Percentiles rank a stretch among this genome's conserved stretches.
These are phyloP conservation scores for Lophiostoma macrostomum DNA, from an alignment of 495 filamentous ascomycete genomes.

Conservation along the genomic window DNA sequence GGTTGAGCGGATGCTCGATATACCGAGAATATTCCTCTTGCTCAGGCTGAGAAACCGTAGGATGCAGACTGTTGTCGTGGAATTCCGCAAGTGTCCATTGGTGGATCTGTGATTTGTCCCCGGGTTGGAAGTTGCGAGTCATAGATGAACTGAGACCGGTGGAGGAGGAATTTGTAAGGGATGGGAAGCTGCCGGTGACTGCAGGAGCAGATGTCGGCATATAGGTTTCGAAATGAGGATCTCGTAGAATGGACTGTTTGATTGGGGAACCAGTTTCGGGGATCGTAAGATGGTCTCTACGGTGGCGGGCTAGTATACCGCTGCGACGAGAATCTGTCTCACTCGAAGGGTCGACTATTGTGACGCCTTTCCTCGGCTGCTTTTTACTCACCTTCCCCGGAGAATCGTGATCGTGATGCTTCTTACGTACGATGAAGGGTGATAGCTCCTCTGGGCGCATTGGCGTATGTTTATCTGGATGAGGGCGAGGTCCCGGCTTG, in stretches of 20 bases:
- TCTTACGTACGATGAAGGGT: conserved; percentile 60
- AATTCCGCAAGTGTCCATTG: conserved; percentile 88
- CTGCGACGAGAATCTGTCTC: conserved; percentile 23
- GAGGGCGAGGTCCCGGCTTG: conserved; percentile 75
- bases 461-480: conserved; percentile 68
- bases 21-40: conserved; percentile 86
- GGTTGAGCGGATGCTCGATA: conserved; percentile 81
- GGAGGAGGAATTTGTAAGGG: conserved; percentile 42
- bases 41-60: conserved; percentile 69
- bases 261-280: conserved; percentile 18
- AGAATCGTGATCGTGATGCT: conserved; percentile 41
- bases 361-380: conserved; percentile 58
- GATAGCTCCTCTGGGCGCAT: conserved; percentile 68
- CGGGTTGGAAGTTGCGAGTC: conserved; percentile 32
- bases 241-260: conserved; percentile 39
- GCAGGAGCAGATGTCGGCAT: conserved; percentile 3
- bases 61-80: conserved; percentile 73
- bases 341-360: conserved; percentile 56
- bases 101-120: conserved; percentile 43
- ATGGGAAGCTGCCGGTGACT: neutral
- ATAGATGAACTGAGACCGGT: conserved; percentile 43
- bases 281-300: conserved; percentile 5
- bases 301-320: conserved; percentile 4
- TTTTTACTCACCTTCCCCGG: conserved; percentile 46
- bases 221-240: conserved; percentile 27